Percentiles rank a stretch among this genome's conserved stretches.
Conservation (phyloP, 352 stramenopile genomes). For the Phytophthora tentaculata region DNA sequence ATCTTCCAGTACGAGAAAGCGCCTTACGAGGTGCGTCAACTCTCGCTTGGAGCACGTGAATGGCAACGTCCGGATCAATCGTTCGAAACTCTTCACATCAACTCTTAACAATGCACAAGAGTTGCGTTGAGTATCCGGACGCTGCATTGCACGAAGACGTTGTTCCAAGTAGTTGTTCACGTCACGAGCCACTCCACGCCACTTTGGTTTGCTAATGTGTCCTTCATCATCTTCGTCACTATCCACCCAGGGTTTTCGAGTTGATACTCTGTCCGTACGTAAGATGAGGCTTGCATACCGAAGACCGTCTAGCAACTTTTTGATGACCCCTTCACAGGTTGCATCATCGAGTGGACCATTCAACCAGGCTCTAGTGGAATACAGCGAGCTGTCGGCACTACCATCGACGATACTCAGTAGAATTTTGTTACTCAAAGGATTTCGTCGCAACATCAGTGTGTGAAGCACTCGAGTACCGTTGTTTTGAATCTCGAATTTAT, state of each 20-base stretch:
- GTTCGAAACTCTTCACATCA: constrained; percentile 43
- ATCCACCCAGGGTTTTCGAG: constrained; percentile 29
- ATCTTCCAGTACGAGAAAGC: constrained; percentile 17
- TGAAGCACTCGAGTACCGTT: constrained; percentile 39
- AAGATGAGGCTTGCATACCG: constrained; percentile 30
- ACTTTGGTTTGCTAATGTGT: constrained; percentile 24
- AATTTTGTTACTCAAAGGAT: constrained; percentile 46
- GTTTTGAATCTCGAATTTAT: constrained; percentile 43
- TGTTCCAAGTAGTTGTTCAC: constrained; percentile 53
- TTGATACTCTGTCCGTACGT: background rate
- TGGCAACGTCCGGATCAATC: constrained; percentile 46
- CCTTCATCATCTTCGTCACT: constrained; percentile 33
- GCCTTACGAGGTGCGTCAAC: constrained; percentile 31
- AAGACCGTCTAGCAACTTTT: constrained; percentile 62
- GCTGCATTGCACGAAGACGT: constrained; percentile 38
- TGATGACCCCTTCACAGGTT: constrained; percentile 53
- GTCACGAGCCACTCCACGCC: constrained; percentile 55
- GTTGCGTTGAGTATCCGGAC: background rate
- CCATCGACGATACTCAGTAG: constrained; percentile 39
- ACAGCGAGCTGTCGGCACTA: constrained; percentile 13
- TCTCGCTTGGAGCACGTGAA: constrained; percentile 50
- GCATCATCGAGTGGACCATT: constrained; percentile 25
- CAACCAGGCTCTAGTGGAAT: constrained; percentile 1
- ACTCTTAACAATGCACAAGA: constrained; percentile 24
- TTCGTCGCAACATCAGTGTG: constrained; percentile 52